Base-by-base conservation (phyloP, 371 early-diverging fungal genomes). In the Capillidium heterosporum region DNA sequence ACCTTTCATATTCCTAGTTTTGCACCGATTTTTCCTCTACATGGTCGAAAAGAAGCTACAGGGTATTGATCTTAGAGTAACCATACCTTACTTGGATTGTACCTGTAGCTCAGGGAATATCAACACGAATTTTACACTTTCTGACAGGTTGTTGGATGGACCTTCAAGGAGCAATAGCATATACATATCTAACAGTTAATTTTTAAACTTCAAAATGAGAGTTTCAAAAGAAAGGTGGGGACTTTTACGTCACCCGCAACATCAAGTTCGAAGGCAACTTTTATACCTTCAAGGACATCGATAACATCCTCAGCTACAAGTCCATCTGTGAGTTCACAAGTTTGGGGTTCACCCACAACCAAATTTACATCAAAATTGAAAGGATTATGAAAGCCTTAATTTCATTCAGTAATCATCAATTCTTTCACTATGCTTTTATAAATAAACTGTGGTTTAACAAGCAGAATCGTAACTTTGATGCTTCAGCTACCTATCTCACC, bases 51-150 rank as follows among this genome's bases (percentile, higher is more conserved):
- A 46, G 8, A 59, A 57, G 15, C 48, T 73, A 11, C 57, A 62
- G 26, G 28, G 44, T n/a, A 61, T 68, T 48, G 68, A 75, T 58
- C 63, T 69, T 10, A 26, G 41, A 5, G 65, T 77, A n/a, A 54
- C 53, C 11, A 59, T 76, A 17, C 76, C 80, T 19, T 79, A 70
- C 59, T 77, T 76, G 80, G 70, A 79, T 50, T 76, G 74, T 73
- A 60, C 52, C 8, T 26, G 50, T 21, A 58, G 64, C 43, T 52
- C 63, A 7, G 57, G 58, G 44, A 32, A 47, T 26, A 58, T 57
- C 17, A 29, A 35, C 11, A 13, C 7, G 8, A 49, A 63, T 5
- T 58, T 58, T 21, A 48, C 66, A n/a, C 59, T 59, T 32, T 19
- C 15, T 15, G 31, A 52, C 8, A n/a, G 27, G 7, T 39, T 29